Conservation (phyloP, 345 rosid genomes). For the Limnanthes douglasii region DNA sequence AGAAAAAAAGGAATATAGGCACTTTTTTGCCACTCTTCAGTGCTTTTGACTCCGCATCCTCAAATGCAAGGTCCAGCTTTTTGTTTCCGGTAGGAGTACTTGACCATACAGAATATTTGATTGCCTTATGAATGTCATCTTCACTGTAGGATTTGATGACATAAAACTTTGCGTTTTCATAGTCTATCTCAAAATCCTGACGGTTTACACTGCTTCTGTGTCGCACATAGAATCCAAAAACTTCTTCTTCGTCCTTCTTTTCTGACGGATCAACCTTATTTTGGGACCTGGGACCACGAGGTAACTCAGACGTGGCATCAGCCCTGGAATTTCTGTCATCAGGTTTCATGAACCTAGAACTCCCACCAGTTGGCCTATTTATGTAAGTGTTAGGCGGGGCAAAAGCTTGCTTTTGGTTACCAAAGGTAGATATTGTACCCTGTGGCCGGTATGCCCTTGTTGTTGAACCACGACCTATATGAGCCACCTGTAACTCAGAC, state of each 20-base stretch:
- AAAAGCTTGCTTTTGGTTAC: constrained; percentile 23
- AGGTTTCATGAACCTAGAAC: constrained; percentile 25
- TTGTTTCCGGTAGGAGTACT: constrained; percentile 61
- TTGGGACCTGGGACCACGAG: constrained; percentile 51
- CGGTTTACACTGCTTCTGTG: constrained; percentile 42
- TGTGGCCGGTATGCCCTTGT: no score
- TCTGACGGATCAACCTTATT: constrained; percentile 24
- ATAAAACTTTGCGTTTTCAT: constrained; percentile 42
- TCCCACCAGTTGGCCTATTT: constrained; percentile 28
- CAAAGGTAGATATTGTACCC: no score
- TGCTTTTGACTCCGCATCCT: constrained; percentile 29
- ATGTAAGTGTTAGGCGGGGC: constrained; percentile 12
- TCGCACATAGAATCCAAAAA: constrained; percentile 10
- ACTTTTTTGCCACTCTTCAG: constrained; percentile 23
- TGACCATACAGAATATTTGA: constrained; percentile 69
- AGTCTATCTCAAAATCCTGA: constrained; percentile 36
- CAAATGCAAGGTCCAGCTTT: constrained; percentile 57
- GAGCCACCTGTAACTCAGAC: no score
- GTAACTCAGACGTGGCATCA: constrained; percentile 32
- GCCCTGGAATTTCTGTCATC: constrained; percentile 19
- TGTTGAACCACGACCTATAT: no score
- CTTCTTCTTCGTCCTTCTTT: constrained; percentile 22
- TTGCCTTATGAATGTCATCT: constrained; percentile 65
- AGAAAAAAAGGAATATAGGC: constrained; percentile 64
- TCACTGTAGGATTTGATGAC: constrained; percentile 73